Percentiles rank a stretch among this genome's conserved stretches.
Conservation (phyloP, 345 rosid genomes). For the Boechera stricta region DNA sequence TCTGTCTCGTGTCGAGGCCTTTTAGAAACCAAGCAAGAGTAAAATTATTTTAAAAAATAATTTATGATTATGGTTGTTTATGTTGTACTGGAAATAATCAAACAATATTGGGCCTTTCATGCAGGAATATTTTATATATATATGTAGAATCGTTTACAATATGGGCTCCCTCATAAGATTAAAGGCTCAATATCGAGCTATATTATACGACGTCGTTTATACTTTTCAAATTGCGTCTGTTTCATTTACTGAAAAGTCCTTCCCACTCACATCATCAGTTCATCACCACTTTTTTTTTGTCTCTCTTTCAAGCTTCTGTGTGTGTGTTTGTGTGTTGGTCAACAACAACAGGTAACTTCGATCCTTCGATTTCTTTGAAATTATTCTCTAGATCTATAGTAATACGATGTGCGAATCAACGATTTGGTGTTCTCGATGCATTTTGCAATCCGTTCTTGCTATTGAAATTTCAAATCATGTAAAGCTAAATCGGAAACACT, state of each 20-base stretch:
- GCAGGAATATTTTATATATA: no score
- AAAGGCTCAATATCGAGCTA: background rate
- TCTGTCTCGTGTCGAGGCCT: no score
- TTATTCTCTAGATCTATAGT: background rate
- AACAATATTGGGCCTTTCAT: background rate
- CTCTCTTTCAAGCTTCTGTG: constrained; percentile 27
- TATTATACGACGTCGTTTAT: background rate
- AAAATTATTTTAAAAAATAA: background rate
- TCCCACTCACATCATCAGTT: constrained; percentile 21
- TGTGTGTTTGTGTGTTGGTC: background rate
- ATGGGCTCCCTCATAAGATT: background rate
- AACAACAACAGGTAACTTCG: constrained; percentile 21
- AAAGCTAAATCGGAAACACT: background rate
- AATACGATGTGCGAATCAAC: constrained; percentile 5
- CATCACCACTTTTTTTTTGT: constrained; percentile 10
- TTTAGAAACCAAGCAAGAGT: background rate
- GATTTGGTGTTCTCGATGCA: constrained; percentile 1
- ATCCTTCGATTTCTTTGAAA: constrained; percentile 12
- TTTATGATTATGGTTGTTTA: background rate
- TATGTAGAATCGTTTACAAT: background rate
- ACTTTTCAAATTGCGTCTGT: constrained; percentile 19
- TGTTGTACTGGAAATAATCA: background rate
- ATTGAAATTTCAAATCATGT: constrained; percentile 1
- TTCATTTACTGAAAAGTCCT: constrained; percentile 7
- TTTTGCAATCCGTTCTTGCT: constrained; percentile 5